These are phyloP conservation scores for Cercospora citrullina DNA, from an alignment of 2,329 filamentous ascomycete genomes.

Conservation along the genomic window DNA sequence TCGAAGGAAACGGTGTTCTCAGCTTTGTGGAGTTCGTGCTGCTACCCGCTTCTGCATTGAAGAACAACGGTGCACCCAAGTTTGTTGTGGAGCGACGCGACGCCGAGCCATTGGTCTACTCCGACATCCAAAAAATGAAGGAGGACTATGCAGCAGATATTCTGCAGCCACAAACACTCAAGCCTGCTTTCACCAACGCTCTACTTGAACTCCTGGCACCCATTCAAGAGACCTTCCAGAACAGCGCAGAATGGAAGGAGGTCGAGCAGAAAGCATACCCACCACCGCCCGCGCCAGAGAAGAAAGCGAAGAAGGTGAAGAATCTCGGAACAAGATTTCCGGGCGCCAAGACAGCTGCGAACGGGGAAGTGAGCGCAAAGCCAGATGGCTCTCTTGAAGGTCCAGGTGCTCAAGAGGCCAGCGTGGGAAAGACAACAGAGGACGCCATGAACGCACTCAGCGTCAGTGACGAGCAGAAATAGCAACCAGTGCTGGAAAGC, in stretches of 20 bases:
- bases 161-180: constrained; percentile 71
- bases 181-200: constrained; percentile 75
- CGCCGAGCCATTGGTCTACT: constrained; percentile 76
- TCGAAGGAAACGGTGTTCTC: constrained; percentile 84
- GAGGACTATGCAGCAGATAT: constrained; percentile 79
- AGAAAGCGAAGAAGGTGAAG: constrained; percentile 72
- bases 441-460: constrained; percentile 42
- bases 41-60: constrained; percentile 71
- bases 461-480: constrained; percentile 22
- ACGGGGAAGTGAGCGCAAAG: constrained; percentile 44
- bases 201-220: constrained; percentile 74
- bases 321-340: constrained; percentile 70
- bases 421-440: constrained; percentile 45
- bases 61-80: constrained; percentile 51
- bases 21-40: constrained; percentile 85
- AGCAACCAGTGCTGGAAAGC: constrained; percentile 19
- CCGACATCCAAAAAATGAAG: constrained; percentile 70
- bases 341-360: constrained; percentile 40
- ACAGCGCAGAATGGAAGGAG: constrained; percentile 75
- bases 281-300: constrained; percentile 56
- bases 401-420: constrained; percentile 43
- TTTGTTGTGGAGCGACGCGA: constrained; percentile 69
- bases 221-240: constrained; percentile 72
- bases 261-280: constrained; percentile 81
- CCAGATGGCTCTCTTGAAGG: constrained; percentile 50